phyloP scores from a whole-genome alignment of 2,329 filamentous ascomycete genomes.

The Thielaviopsis populi region DNA sequence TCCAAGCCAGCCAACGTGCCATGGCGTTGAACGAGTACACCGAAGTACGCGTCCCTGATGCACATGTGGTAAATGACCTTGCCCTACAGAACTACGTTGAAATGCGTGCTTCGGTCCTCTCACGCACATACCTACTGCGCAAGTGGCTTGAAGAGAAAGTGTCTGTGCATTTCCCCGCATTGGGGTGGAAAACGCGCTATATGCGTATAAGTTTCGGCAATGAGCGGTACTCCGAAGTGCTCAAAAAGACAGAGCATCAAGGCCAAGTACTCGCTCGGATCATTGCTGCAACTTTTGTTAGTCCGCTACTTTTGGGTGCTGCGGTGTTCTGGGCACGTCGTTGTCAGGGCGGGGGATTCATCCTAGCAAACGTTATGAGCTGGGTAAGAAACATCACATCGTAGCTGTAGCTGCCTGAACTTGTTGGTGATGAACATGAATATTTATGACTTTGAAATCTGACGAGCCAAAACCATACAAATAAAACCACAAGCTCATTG shows the following conservation, averaged over 20 bases:
- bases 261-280: slow-evolving; percentile 36
- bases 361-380: neutral
- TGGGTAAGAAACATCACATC: neutral
- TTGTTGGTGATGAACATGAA: too few species aligned
- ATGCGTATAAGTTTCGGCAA: slow-evolving; percentile 86
- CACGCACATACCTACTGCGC: slow-evolving; percentile 58
- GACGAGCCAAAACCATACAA: too few species aligned
- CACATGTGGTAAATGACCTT: slow-evolving; percentile 81
- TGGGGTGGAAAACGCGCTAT: slow-evolving; percentile 90
- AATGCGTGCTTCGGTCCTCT: slow-evolving; percentile 78
- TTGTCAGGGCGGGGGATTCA: neutral
- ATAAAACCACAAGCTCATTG: too few species aligned
- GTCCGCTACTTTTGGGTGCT: slow-evolving; percentile 10
- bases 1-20: slow-evolving; percentile 40
- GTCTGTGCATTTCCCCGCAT: slow-evolving; percentile 55
- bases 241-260: slow-evolving; percentile 53
- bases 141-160: slow-evolving; percentile 79
- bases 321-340: slow-evolving; percentile 8
- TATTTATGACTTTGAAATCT: too few species aligned
- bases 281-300: neutral
- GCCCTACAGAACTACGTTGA: slow-evolving; percentile 84
- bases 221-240: slow-evolving; percentile 74
- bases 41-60: slow-evolving; percentile 55
- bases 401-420: too few species aligned
- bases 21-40: slow-evolving; percentile 66